Percentiles rank a stretch among this genome's conserved stretches.
Conservation (phyloP, 2,329 filamentous ascomycete genomes). For the Lachnellula willkommii region DNA sequence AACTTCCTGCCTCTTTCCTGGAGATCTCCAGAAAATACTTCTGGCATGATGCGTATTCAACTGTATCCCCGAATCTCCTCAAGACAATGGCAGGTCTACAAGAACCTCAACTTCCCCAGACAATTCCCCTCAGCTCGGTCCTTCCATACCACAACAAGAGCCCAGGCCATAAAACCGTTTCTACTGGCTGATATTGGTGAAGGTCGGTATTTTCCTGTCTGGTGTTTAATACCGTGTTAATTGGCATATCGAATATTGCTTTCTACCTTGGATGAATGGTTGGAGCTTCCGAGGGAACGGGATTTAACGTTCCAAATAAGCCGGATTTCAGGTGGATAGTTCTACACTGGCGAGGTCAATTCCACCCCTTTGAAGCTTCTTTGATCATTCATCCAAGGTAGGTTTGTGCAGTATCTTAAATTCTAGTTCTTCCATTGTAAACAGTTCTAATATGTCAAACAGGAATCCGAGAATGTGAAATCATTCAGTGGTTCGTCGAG, state of each 20-base stretch:
- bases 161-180: conserved; percentile 65
- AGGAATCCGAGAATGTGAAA: conserved; percentile 97
- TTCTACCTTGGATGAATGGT: not conserved
- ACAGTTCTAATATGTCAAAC: conserved; percentile 7
- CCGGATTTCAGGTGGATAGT: not conserved
- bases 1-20: conserved; percentile 5
- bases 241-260: not conserved
- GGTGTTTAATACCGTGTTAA: not conserved
- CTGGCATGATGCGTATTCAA: conserved; percentile 48
- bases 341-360: too few relatives aligned
- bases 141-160: conserved; percentile 26
- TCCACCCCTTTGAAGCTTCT: not conserved
- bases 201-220: conserved; percentile 43
- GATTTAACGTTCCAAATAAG: not conserved
- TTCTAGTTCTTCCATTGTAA: not conserved
- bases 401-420: not conserved
- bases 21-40: conserved; percentile 3
- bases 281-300: not conserved
- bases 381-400: not conserved
- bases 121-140: conserved; percentile 13
- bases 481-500: conserved; percentile 99
- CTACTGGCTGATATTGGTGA: conserved; percentile 82
- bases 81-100: conserved; percentile 46
- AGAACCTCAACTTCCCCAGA: conserved; percentile 19
- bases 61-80: conserved; percentile 46